Evolutionary conservation across 164 flowering plant species (phyloP).

Genomic region (Sedum album): DNA sequence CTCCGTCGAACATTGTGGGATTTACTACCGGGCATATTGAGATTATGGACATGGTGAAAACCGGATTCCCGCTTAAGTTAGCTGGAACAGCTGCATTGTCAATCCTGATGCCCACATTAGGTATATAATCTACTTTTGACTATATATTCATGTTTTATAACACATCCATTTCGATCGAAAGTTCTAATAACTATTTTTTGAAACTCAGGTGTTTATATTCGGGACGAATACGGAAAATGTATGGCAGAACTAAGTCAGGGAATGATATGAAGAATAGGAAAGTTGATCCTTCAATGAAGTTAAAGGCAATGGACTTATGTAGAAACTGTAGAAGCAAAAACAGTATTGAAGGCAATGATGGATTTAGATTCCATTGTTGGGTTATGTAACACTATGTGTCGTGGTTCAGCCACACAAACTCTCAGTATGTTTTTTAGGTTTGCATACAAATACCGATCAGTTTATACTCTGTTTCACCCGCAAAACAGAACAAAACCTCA

Average conservation of each 20-base stretch:
- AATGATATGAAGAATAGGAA: background rate
- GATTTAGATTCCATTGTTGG: background rate
- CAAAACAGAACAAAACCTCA: no score
- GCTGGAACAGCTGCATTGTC: slow-evolving; percentile 50
- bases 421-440: background rate
- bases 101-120: slow-evolving; percentile 73
- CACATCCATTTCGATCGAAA: background rate
- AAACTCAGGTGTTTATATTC: slow-evolving; percentile 47
- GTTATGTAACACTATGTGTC: background rate
- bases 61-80: slow-evolving; percentile 62
- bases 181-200: background rate
- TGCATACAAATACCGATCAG: no score
- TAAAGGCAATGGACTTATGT: background rate
- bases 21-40: slow-evolving; percentile 71
- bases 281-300: background rate
- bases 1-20: slow-evolving; percentile 75
- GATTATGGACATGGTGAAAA: slow-evolving; percentile 66
- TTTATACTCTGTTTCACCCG: no score
- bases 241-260: background rate
- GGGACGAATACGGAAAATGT: slow-evolving; percentile 26
- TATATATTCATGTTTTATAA: no score
- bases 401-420: background rate
- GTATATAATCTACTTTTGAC: slow-evolving; percentile 17
- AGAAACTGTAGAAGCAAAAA: background rate
- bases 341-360: background rate